Conservation (phyloP, 129 eudicot genomes). For the Erigeron canadensis region DNA sequence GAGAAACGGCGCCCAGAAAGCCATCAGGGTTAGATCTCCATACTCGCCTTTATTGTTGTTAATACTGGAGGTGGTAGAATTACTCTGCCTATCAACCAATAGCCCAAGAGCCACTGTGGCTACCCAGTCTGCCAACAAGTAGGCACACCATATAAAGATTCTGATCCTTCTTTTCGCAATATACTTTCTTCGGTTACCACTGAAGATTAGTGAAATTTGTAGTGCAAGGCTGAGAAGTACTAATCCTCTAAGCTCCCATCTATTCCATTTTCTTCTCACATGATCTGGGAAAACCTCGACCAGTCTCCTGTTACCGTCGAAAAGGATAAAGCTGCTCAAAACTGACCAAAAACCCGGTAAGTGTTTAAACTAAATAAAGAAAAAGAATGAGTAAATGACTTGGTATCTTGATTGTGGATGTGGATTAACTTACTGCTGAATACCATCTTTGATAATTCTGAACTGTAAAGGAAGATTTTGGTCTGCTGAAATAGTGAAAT, state of each 20-base stretch:
- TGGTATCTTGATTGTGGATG: no score
- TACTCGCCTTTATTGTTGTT: background rate
- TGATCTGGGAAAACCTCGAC: background rate
- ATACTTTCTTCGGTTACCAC: background rate
- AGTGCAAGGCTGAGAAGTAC: background rate
- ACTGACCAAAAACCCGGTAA: background rate
- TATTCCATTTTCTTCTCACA: background rate
- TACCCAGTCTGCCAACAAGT: background rate
- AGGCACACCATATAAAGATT: background rate
- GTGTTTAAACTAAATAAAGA: no score
- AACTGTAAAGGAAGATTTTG: no score
- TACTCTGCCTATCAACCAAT: background rate
- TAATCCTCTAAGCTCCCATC: background rate
- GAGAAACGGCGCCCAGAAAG: background rate
- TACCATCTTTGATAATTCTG: no score
- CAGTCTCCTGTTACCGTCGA: background rate
- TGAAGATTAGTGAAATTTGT: background rate
- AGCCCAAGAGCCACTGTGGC: background rate
- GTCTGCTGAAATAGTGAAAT: no score
- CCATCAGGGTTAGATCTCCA: background rate
- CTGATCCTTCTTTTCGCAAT: background rate
- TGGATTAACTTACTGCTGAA: no score
- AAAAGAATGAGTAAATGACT: no score
- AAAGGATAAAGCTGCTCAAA: background rate
- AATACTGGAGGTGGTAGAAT: background rate